These are phyloP conservation scores for Trichomonas gallinae DNA, from an alignment of 208 protist genomes.

Conservation along the genomic window DNA sequence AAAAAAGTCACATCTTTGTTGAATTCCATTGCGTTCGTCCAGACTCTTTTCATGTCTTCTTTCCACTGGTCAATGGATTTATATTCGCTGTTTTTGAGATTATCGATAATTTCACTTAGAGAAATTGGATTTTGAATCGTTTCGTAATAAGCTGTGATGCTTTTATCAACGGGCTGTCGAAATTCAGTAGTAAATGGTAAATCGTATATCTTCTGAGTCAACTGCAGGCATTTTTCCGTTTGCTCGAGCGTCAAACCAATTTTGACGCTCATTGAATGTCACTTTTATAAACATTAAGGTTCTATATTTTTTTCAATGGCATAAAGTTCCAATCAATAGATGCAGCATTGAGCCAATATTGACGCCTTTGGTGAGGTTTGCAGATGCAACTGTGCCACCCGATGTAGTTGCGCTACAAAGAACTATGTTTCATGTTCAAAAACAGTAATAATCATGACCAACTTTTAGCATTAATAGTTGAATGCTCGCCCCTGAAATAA, in stretches of 20 bases:
- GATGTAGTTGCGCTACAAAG: too few species aligned
- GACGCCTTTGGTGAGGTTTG: too few species aligned
- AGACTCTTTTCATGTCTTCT: background rate
- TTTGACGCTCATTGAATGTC: too few species aligned
- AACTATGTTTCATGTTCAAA: too few species aligned
- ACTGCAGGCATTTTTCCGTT: background rate
- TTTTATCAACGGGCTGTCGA: background rate
- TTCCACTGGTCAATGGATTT: background rate
- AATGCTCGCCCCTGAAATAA: too few species aligned
- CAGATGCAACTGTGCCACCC: too few species aligned
- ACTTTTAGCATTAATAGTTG: too few species aligned
- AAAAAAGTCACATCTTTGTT: background rate
- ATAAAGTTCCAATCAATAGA: too few species aligned
- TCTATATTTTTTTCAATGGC: too few species aligned
- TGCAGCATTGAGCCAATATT: too few species aligned
- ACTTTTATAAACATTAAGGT: too few species aligned
- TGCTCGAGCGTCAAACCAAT: background rate
- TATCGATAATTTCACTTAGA: background rate
- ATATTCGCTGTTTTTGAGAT: background rate
- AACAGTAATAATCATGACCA: too few species aligned
- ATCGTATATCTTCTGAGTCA: background rate
- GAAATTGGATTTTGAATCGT: background rate
- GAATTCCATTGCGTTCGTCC: background rate
- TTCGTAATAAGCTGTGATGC: background rate
- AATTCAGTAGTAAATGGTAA: background rate